These are phyloP conservation scores for Orbilia brochopaga DNA, from an alignment of 2,329 filamentous ascomycete genomes.

Conservation along the genomic window DNA sequence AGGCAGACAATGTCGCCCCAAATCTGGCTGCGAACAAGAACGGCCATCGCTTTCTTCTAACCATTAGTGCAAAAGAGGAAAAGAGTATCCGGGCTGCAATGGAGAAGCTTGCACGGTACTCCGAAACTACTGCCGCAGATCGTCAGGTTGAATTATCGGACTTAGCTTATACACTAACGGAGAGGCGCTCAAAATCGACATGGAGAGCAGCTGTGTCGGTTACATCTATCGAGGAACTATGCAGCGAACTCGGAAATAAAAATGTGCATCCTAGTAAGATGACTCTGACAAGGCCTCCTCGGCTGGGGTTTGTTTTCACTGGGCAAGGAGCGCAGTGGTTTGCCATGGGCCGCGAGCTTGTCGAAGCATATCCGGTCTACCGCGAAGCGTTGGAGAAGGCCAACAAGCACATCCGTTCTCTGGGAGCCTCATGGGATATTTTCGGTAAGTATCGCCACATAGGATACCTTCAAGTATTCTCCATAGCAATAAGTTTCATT, in stretches of 20 bases:
- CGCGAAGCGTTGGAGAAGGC: not conserved
- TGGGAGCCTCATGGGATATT: too few species aligned
- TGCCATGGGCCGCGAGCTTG: conserved; percentile 59
- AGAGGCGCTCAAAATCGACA: not conserved
- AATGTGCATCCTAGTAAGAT: not conserved
- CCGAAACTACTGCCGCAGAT: not conserved
- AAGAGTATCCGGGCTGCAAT: not conserved
- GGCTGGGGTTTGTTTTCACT: conserved; percentile 57
- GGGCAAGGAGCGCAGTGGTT: conserved; percentile 62
- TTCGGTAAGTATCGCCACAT: too few species aligned
- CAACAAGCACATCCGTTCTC: not conserved
- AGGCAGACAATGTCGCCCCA: too few species aligned
- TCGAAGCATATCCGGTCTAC: conserved; percentile 37
- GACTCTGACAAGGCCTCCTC: not conserved
- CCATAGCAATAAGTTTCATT: too few species aligned
- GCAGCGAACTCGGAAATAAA: not conserved
- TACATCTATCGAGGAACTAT: not conserved
- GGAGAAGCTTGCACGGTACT: not conserved
- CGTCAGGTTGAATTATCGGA: not conserved
- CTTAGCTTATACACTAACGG: conserved; percentile 5
- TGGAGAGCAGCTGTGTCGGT: not conserved
- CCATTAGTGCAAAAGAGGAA: not conserved
- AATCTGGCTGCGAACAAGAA: too few species aligned
- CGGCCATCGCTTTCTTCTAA: too few species aligned
- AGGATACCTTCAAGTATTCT: too few species aligned